A percentile compares a stretch with the other conserved stretches of the same genome.
These are phyloP conservation scores for Saccharum spontaneum DNA, from an alignment of 176 grass and related monocot genomes.

Conservation along the genomic window DNA sequence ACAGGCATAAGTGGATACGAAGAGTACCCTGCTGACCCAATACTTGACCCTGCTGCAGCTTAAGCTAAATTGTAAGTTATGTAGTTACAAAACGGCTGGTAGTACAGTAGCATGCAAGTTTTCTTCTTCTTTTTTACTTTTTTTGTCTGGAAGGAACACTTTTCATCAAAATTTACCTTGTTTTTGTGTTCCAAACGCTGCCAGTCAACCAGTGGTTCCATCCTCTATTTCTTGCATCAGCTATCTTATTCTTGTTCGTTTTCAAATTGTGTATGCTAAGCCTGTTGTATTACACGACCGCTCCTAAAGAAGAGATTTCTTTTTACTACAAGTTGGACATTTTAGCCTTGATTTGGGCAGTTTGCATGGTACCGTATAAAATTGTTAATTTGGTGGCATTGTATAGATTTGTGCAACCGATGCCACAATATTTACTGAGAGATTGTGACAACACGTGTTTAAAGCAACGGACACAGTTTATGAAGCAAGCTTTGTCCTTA, in stretches of 20 bases:
- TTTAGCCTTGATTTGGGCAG: not conserved
- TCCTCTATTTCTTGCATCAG: conserved; percentile 29
- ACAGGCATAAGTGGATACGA: conserved; percentile 90
- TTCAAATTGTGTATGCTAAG: conserved; percentile 13
- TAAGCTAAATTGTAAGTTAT: conserved; percentile 45
- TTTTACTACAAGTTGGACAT: conserved; percentile 15
- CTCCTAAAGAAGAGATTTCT: conserved; percentile 9
- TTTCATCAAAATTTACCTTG: conserved; percentile 5
- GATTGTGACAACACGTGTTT: not conserved
- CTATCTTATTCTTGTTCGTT: conserved; percentile 17
- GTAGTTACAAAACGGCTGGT: conserved; percentile 49
- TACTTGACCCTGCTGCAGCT: conserved; percentile 49
- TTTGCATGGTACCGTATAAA: not conserved
- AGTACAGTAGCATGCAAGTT: conserved; percentile 32
- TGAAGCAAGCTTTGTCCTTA: conserved; percentile 3
- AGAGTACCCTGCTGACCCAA: conserved; percentile 72
- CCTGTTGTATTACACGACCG: conserved; percentile 20
- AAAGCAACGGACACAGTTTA: not conserved
- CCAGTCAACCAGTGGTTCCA: conserved; percentile 15
- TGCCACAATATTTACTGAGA: not conserved
- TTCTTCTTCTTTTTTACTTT: not conserved
- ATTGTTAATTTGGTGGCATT: not conserved
- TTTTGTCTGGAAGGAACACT: not conserved
- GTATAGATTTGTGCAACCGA: not conserved
- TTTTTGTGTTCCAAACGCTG: conserved; percentile 29